Evolutionary conservation across 192 early-diverging fungal genomes (phyloP).

Genomic region (Powellomyces hirtus): DNA sequence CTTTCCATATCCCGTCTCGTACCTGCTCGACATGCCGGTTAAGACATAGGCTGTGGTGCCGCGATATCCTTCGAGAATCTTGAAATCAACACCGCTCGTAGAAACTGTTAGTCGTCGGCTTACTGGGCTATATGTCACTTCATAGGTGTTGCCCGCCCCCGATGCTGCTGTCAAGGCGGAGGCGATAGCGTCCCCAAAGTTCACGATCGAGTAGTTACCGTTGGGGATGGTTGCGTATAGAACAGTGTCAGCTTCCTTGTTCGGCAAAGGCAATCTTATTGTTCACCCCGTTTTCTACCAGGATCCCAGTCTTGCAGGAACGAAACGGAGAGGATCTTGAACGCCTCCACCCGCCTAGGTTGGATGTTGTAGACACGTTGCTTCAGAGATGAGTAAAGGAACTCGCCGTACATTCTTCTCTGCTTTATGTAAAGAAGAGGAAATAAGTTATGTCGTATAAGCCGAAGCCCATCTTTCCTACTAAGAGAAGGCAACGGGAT

Average conservation of each 20-base stretch:
- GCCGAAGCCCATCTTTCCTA: slow-evolving; percentile 12
- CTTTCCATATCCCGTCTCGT: neutral
- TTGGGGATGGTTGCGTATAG: neutral
- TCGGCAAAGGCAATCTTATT: slow-evolving; percentile 13
- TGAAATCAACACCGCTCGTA: neutral
- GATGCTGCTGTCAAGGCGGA: neutral
- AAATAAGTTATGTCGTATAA: slow-evolving; percentile 2
- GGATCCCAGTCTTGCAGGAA: slow-evolving; percentile 22
- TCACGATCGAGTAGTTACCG: slow-evolving; percentile 1
- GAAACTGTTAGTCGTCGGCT: neutral
- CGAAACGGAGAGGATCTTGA: slow-evolving; percentile 9
- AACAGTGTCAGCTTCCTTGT: slow-evolving; percentile 2
- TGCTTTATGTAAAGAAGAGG: too few species aligned
- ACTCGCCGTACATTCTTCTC: neutral
- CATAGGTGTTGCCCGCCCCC: neutral
- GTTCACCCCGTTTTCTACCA: neutral
- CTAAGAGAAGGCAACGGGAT: neutral
- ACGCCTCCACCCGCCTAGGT: neutral
- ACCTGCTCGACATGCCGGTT: neutral
- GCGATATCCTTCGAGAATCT: neutral
- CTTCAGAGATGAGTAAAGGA: neutral
- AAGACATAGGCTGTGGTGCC: slow-evolving; percentile 12
- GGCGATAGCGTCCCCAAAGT: slow-evolving; percentile 12
- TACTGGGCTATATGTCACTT: neutral
- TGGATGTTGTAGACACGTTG: neutral